Conservation (phyloP, 306 rosid species). For the Medicago arabica region DNA sequence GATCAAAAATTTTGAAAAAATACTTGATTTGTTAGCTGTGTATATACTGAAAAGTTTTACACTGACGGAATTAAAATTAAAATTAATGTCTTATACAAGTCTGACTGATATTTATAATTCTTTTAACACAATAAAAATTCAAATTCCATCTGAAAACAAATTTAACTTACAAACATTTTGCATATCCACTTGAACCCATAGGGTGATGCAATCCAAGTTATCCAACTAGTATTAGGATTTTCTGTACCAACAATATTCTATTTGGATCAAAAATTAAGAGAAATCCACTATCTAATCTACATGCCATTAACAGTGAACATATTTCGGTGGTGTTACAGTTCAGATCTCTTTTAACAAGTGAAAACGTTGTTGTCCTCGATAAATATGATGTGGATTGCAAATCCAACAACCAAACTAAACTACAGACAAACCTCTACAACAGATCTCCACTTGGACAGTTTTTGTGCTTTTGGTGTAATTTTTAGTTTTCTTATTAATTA, state of each 20-base stretch:
- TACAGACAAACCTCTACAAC: neutral
- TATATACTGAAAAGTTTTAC: too few species aligned
- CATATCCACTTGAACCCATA: neutral
- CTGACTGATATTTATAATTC: too few species aligned
- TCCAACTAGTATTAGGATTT: neutral
- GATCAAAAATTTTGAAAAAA: too few species aligned
- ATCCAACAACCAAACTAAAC: neutral
- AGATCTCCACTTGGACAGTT: neutral
- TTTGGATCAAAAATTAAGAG: neutral
- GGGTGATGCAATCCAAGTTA: neutral
- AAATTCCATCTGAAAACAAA: too few species aligned
- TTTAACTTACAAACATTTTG: too few species aligned
- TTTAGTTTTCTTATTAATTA: neutral
- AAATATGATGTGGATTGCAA: neutral
- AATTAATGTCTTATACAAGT: too few species aligned
- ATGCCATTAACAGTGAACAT: neutral
- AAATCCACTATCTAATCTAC: too few species aligned
- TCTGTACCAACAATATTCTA: neutral
- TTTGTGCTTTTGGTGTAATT: neutral
- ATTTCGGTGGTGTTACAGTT: neutral
- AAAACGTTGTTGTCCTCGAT: neutral
- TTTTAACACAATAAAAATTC: neutral
- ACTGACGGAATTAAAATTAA: too few species aligned
- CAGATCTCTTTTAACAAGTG: neutral
- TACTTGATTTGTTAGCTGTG: too few species aligned